Conservation (phyloP, 2,329 filamentous ascomycete genomes). For the Pestalotiopsis sp. region DNA sequence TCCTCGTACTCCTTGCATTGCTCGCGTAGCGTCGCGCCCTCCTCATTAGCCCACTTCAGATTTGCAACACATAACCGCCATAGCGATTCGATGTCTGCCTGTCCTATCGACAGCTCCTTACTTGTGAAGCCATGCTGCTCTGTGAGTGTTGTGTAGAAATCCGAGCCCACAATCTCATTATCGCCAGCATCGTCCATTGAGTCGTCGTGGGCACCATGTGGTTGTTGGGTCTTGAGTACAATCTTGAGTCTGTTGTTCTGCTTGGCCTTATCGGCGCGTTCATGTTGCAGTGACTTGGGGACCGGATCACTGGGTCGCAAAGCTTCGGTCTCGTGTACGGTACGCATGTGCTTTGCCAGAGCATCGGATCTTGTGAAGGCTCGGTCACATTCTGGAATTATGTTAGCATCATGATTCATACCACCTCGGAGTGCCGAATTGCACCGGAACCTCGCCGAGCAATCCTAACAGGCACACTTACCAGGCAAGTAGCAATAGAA, state of each 20-base stretch:
- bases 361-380: constrained; percentile 96
- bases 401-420: constrained; percentile 19
- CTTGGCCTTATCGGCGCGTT: constrained; percentile 41
- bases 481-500: constrained; percentile 96
- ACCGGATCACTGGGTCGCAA: constrained; percentile 78
- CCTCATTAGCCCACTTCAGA: constrained; percentile 71
- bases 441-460: not conserved
- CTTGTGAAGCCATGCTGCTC: constrained; percentile 65
- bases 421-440: not conserved
- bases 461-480: constrained; percentile 42
- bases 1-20: constrained; percentile 71
- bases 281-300: constrained; percentile 65
- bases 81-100: constrained; percentile 54
- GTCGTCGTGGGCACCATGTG: constrained; percentile 57
- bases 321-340: constrained; percentile 95
- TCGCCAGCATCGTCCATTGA: constrained; percentile 56
- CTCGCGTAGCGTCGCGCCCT: constrained; percentile 63
- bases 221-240: constrained; percentile 63
- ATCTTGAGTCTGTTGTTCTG: constrained; percentile 59
- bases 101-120: constrained; percentile 62
- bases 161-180: constrained; percentile 58
- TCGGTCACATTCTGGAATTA: constrained; percentile 81
- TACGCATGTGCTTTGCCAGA: constrained; percentile 97
- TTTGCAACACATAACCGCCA: constrained; percentile 72
- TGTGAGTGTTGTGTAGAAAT: constrained; percentile 58